These are phyloP conservation scores for Sequoiadendron giganteum DNA, from an alignment of 75 land plant genomes.

Conservation along the genomic window DNA sequence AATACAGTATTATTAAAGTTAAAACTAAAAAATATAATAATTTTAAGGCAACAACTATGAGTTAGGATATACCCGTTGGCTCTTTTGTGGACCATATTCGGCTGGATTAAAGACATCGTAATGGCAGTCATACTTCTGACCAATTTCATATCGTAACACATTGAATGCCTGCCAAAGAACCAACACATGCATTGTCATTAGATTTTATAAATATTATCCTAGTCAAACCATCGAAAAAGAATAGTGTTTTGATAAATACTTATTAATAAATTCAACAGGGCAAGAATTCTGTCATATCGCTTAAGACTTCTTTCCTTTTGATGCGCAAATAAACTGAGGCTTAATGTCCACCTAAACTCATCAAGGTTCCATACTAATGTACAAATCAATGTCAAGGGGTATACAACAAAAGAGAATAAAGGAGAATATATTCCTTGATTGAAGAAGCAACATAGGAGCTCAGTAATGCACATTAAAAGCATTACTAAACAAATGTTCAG, in stretches of 20 bases:
- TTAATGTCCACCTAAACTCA: neutral
- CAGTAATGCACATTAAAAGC: neutral
- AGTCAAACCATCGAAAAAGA: neutral
- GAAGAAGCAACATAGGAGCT: neutral
- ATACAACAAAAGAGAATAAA: neutral
- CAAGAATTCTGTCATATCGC: neutral
- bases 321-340: neutral
- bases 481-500: neutral
- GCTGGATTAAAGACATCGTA: conserved; percentile 93
- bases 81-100: conserved; percentile 98
- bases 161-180: conserved; percentile 82
- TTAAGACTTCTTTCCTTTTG: neutral
- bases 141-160: conserved; percentile 86
- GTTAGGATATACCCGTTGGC: conserved; percentile 73
- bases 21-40: neutral
- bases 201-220: neutral
- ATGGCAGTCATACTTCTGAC: conserved; percentile 90
- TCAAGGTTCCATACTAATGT: neutral
- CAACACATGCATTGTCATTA: neutral
- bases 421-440: neutral
- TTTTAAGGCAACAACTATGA: neutral
- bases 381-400: neutral
- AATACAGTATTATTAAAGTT: neutral
- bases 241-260: neutral
- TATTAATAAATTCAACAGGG: neutral